Evolutionary conservation across 1,139 yeast genomes (phyloP), one percentile per base, ranked within the genome.

Genomic region (Lodderomyces orthopsilosis): DNA sequence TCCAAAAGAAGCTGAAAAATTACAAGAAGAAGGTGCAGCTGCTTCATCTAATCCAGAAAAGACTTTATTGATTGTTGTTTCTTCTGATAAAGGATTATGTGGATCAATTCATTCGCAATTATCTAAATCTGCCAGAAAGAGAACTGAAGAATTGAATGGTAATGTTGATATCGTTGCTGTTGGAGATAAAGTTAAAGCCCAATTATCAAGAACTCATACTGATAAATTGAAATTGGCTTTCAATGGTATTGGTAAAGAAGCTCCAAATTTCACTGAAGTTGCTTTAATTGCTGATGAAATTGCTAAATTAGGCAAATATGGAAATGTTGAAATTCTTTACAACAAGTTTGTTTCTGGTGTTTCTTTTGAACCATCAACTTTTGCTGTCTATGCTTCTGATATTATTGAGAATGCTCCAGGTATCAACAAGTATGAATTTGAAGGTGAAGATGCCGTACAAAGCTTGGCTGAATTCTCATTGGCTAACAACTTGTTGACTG

Each of bases 71-170:
- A 75, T 93, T 59, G 96, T 91, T 50, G 82, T 89, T 54, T 86
- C 98, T 42, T 90, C 98, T 46, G 98, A 93, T 76, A 93, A 93
- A 77, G 98, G 98, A 63, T 81, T 93, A 62, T 93, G 98, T 81
- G 98, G 98, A 59, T 91, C 98, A 41, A 89, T 93, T 63, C 98
- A 93, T 75, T 80, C 98, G 42, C 96, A 88, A 73, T 73, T 91
- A 57, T 85, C 97, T 59, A 90, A 93, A 75, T 80, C 86, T 52
- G 86, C 96, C 51, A 88, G 95, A 74, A 66, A 57, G 54, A 80
- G 83, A 72, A 61, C 84, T 50, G 67, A 55, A 15, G 80, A 68
- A 55, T 78, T 81, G 61, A 62, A 71, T 55, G 87, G 90, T 51
- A 74, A 75, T 46, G 87, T 85, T 53, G 97, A 91, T 59, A 65